Evolutionary conservation across 257 asterid genomes (phyloP).

Genomic region (Salvia hispanica): DNA sequence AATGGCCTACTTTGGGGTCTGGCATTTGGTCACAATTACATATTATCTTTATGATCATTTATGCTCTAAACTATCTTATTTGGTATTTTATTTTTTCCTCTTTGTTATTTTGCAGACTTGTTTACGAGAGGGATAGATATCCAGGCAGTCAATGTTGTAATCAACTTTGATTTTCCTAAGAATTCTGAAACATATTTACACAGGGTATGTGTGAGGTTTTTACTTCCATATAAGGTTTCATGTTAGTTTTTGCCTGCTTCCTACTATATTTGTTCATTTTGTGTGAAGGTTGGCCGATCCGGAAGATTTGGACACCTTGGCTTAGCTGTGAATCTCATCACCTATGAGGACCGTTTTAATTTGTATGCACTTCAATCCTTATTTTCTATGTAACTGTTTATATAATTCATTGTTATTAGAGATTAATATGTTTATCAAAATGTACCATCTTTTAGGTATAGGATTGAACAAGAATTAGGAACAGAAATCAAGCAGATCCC

Average conservation of each 20-base stretch:
- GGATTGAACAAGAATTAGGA: conserved; percentile 91
- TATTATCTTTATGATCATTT: not conserved
- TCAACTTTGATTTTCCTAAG: conserved; percentile 85
- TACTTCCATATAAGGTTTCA: not conserved
- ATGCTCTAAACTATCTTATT: conserved; percentile 21
- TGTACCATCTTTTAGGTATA: conserved; percentile 53
- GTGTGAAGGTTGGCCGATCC: conserved; percentile 80
- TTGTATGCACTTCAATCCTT: conserved; percentile 47
- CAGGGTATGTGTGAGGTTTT: conserved; percentile 58
- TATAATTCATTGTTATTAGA: not conserved
- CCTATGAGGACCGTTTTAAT: conserved; percentile 85
- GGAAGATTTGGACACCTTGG: conserved; percentile 98
- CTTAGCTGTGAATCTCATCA: conserved; percentile 83
- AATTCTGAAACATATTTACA: conserved; percentile 82
- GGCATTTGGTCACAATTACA: not conserved
- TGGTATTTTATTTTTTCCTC: not conserved
- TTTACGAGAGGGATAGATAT: conserved; percentile 91
- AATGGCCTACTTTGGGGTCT: conserved; percentile 8
- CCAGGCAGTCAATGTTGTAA: conserved; percentile 87
- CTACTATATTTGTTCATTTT: conserved; percentile 23
- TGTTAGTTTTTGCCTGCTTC: conserved; percentile 3
- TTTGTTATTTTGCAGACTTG: conserved; percentile 54
- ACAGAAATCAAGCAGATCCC: conserved; percentile 93
- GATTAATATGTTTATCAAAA: conserved; percentile 19
- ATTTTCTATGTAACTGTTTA: not conserved